A percentile compares a stretch with the other conserved stretches of the same genome.
These are phyloP conservation scores for Hypoxylon fuscum DNA, from an alignment of 495 filamentous ascomycete species.

Conservation along the genomic window DNA sequence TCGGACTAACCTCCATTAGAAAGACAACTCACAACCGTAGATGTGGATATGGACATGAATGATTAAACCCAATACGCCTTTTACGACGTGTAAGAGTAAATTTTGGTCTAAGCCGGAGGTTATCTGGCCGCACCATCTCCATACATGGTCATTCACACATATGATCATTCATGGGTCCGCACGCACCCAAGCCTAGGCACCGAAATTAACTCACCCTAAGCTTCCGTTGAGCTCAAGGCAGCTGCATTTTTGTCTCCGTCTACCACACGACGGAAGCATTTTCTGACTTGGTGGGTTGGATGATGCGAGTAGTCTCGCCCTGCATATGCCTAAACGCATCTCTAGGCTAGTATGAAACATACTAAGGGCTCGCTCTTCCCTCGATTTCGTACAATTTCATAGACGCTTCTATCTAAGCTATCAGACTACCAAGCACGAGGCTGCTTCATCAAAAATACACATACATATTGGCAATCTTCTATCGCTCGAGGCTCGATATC, in stretches of 20 bases:
- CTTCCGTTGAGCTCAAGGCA: constrained; percentile 26
- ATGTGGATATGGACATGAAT: constrained; percentile 1
- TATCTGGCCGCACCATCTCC: constrained; percentile 14
- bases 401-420: constrained; percentile 1
- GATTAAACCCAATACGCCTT: not conserved
- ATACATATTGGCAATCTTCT: not conserved
- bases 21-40: no score
- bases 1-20: constrained; percentile 10
- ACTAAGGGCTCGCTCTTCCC: constrained; percentile 2
- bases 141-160: no score
- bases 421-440: not conserved
- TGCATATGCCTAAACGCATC: constrained; percentile 14
- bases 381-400: constrained; percentile 1
- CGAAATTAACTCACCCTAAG: constrained; percentile 30
- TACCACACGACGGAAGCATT: constrained; percentile 1
- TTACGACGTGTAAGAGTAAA: not conserved
- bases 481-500: not conserved
- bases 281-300: not conserved
- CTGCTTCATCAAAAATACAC: constrained; percentile 5
- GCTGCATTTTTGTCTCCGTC: constrained; percentile 23
- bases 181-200: constrained; percentile 27
- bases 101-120: constrained; percentile 8
- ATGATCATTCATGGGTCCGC: constrained; percentile 3
- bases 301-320: constrained; percentile 18
- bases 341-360: not conserved